Evolutionary conservation across 148 eudicot species (phyloP).

Genomic region (Rhododendron simsii): DNA sequence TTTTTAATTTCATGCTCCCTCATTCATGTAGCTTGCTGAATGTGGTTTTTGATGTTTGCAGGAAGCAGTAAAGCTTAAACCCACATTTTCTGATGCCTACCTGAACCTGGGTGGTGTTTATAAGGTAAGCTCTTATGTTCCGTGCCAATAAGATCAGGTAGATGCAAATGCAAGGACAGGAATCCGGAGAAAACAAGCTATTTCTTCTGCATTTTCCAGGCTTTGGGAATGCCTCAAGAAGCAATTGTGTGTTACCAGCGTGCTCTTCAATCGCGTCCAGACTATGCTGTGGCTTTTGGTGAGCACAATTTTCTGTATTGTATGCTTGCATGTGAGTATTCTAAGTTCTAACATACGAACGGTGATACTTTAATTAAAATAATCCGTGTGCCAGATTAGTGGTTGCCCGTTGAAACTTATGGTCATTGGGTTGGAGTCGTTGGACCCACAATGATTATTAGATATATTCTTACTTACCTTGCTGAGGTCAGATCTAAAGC

Average conservation of each 20-base stretch:
- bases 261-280: constrained; percentile 81
- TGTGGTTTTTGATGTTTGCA: constrained; percentile 26
- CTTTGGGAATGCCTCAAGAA: constrained; percentile 89
- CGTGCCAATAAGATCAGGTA: constrained; percentile 15
- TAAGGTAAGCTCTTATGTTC: constrained; percentile 54
- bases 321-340: background rate
- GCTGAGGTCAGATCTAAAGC: background rate
- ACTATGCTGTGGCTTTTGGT: constrained; percentile 85
- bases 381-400: background rate
- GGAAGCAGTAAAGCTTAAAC: constrained; percentile 92
- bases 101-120: constrained; percentile 84
- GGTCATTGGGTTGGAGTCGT: background rate
- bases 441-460: background rate
- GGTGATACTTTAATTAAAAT: background rate
- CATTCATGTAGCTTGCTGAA: background rate
- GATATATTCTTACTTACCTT: background rate
- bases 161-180: constrained; percentile 16
- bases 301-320: constrained; percentile 20
- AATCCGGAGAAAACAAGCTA: constrained; percentile 15
- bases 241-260: constrained; percentile 84
- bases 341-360: background rate
- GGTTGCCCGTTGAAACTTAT: background rate
- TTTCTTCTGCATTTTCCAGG: constrained; percentile 44
- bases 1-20: constrained; percentile 1
- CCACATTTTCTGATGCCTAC: constrained; percentile 77